phyloP scores from a whole-genome alignment of 805 yeast species.

The Pichia thaimueangensis region DNA sequence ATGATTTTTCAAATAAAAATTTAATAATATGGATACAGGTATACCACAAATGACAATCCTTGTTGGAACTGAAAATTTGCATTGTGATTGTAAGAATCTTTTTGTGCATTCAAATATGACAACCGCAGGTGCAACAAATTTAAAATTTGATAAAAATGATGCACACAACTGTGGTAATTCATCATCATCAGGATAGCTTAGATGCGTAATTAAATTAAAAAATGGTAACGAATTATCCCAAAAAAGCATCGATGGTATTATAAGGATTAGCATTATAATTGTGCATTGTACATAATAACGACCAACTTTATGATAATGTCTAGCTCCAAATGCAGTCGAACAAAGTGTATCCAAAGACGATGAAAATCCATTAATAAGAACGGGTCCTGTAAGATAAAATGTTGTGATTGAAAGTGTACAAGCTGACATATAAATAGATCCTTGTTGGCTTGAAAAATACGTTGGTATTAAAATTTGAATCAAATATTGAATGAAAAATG shows the following conservation, averaged over 20 bases:
- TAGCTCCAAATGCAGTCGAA: conserved; percentile 69
- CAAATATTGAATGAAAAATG: conserved; percentile 62
- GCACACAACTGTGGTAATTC: conserved; percentile 44
- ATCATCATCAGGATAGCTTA: conserved; percentile 26
- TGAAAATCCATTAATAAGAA: conserved; percentile 65
- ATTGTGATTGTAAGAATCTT: conserved; percentile 69
- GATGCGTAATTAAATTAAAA: conserved; percentile 34
- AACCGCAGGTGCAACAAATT: conserved; percentile 62
- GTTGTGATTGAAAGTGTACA: conserved; percentile 68
- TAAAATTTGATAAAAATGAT: conserved; percentile 43
- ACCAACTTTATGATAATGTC: conserved; percentile 57
- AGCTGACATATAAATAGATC: conserved; percentile 62
- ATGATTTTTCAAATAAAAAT: conserved; percentile 53
- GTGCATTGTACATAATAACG: conserved; percentile 60
- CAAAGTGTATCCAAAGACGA: conserved; percentile 73
- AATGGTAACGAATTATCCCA: conserved; percentile 51
- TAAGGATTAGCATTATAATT: conserved; percentile 40
- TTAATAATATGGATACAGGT: conserved; percentile 56
- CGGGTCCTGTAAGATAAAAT: conserved; percentile 66
- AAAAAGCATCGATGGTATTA: conserved; percentile 47
- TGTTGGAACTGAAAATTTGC: conserved; percentile 70
- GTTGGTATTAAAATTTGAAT: conserved; percentile 68
- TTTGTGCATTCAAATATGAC: conserved; percentile 64
- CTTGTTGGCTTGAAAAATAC: conserved; percentile 63
- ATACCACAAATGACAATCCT: conserved; percentile 60